Conservation (phyloP, 768 basidiomycete species). For the Rubroboletus satanas region DNA sequence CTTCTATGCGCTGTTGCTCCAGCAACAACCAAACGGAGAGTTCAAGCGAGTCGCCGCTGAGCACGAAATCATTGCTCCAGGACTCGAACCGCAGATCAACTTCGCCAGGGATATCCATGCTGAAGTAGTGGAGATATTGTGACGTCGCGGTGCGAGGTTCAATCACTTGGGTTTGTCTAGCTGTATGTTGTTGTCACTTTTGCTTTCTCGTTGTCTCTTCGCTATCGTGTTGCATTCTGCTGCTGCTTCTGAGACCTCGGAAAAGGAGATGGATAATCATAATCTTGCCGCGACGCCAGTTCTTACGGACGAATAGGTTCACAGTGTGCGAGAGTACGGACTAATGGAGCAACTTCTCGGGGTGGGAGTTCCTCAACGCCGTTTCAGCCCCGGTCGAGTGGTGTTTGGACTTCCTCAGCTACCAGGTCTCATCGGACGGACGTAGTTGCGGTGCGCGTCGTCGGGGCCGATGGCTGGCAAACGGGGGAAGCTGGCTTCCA, state of each 20-base stretch:
- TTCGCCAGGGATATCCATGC: neutral
- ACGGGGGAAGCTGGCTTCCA: too few relatives aligned
- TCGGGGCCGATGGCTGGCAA: too few relatives aligned
- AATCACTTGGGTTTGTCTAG: neutral
- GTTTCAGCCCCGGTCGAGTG: too few relatives aligned
- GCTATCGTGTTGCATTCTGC: neutral
- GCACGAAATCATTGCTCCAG: neutral
- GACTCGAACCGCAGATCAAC: neutral
- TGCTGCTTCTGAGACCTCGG: conserved; percentile 1
- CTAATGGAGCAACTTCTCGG: conserved; percentile 47
- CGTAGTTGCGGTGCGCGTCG: too few relatives aligned
- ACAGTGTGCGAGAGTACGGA: conserved; percentile 39
- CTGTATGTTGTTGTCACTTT: neutral
- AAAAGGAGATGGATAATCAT: conserved; percentile 13
- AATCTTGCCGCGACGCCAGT: neutral
- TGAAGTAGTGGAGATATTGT: neutral
- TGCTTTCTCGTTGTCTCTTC: neutral
- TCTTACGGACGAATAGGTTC: conserved; percentile 35
- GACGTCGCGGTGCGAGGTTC: neutral
- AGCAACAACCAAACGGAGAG: neutral
- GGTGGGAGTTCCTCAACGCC: conserved; percentile 37
- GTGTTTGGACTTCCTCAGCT: too few relatives aligned
- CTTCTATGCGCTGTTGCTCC: conserved; percentile 5
- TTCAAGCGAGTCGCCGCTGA: conserved; percentile 20
- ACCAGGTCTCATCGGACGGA: too few relatives aligned